Percentiles rank a stretch among this genome's conserved stretches.
These are phyloP conservation scores for Boletales sp. DNA, from an alignment of 768 basidiomycete genomes.

Conservation along the genomic window DNA sequence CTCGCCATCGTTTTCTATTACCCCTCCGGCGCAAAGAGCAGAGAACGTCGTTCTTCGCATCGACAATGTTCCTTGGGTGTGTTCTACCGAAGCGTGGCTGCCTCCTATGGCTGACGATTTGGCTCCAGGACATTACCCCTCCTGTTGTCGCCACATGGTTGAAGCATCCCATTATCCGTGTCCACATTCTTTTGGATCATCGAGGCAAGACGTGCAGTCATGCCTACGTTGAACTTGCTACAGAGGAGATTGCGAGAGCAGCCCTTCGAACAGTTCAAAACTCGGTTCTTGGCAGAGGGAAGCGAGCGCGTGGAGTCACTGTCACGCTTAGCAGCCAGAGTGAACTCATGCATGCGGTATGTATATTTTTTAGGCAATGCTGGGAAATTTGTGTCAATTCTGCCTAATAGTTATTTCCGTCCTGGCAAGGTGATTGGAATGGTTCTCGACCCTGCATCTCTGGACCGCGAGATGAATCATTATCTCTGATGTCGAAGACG, in stretches of 20 bases:
- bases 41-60: conserved; percentile 69
- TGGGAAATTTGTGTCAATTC: neutral
- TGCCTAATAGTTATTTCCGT: conserved; percentile 64
- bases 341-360: conserved; percentile 77
- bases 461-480: conserved; percentile 54
- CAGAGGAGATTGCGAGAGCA: conserved; percentile 58
- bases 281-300: conserved; percentile 69
- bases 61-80: conserved; percentile 87
- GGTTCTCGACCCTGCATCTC: conserved; percentile 64
- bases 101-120: conserved; percentile 4
- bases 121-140: conserved; percentile 75
- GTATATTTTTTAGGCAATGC: conserved; percentile 1
- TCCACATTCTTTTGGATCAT: conserved; percentile 75
- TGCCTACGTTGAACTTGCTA: conserved; percentile 73
- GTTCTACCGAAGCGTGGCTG: conserved; percentile 19
- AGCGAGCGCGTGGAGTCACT: conserved; percentile 78
- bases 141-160: conserved; percentile 66
- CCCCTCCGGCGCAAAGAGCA: conserved; percentile 11
- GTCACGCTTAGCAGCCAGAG: conserved; percentile 77
- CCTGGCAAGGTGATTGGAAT: conserved; percentile 74
- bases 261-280: conserved; percentile 55
- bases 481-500: conserved; percentile 61
- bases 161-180: conserved; percentile 57
- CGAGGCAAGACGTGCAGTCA: conserved; percentile 85
- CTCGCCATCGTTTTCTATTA: conserved; percentile 8